Conservation (phyloP, 2,329 filamentous ascomycete genomes). For the Colletotrichum sidae region DNA sequence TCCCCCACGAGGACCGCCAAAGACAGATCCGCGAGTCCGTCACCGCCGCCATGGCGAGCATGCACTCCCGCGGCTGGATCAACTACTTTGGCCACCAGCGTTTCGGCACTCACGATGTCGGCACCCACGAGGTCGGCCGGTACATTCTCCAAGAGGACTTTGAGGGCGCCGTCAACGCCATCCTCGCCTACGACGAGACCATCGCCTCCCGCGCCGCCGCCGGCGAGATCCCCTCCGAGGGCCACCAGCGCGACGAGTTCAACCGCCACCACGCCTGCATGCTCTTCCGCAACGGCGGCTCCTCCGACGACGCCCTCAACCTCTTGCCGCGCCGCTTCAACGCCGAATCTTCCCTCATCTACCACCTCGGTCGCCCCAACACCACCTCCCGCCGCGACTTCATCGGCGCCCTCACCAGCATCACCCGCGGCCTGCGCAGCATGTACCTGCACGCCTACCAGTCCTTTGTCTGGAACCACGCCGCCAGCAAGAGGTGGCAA, state of each 20-base stretch:
- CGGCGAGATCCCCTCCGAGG: slow-evolving; percentile 50
- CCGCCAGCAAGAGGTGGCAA: slow-evolving; percentile 83
- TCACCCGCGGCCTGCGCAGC: slow-evolving; percentile 83
- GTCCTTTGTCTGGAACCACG: slow-evolving; percentile 92
- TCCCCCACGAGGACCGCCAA: slow-evolving; percentile 37
- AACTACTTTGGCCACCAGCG: slow-evolving; percentile 99
- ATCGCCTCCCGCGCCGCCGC: slow-evolving; percentile 61
- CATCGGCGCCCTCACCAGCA: slow-evolving; percentile 81
- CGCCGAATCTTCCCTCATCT: slow-evolving; percentile 83
- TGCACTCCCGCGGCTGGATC: slow-evolving; percentile 84
- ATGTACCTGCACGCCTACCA: slow-evolving; percentile 99
- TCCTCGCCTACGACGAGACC: slow-evolving; percentile 78
- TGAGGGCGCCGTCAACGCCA: slow-evolving; percentile 80
- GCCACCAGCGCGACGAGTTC: slow-evolving; percentile 79
- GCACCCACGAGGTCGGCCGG: slow-evolving; percentile 87
- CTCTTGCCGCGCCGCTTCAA: slow-evolving; percentile 83
- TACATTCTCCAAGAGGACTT: slow-evolving; percentile 87
- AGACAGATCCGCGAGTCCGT: slow-evolving; percentile 52
- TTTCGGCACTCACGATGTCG: slow-evolving; percentile 88
- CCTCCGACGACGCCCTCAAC: slow-evolving; percentile 70
- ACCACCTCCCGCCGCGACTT: slow-evolving; percentile 71
- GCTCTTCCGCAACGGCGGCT: slow-evolving; percentile 72
- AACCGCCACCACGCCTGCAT: slow-evolving; percentile 83
- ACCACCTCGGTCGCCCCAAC: slow-evolving; percentile 70
- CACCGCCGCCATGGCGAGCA: slow-evolving; percentile 71